phyloP scores from a whole-genome alignment of 805 yeast species.

The Pichia eremophila region DNA sequence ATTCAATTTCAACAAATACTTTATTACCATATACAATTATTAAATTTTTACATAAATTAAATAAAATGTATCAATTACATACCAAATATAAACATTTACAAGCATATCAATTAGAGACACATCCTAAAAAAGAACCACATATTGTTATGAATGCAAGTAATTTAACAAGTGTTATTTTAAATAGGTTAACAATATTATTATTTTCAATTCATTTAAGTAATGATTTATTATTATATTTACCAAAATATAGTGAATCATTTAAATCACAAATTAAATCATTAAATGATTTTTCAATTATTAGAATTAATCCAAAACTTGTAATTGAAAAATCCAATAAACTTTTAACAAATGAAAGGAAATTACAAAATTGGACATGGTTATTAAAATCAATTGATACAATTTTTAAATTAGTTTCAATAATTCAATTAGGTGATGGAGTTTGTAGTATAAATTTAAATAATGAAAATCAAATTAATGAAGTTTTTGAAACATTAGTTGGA shows the following conservation, averaged over 20 bases:
- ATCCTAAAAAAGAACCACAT: slow-evolving; percentile 5
- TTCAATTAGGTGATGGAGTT: slow-evolving; percentile 33
- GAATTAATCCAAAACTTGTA: slow-evolving; percentile 1
- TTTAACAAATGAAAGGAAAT: not conserved
- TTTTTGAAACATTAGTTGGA: slow-evolving; percentile 16
- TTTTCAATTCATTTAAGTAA: slow-evolving; percentile 25
- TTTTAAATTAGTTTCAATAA: slow-evolving; percentile 24
- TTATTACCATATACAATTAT: slow-evolving; percentile 19
- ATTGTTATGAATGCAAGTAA: slow-evolving; percentile 28
- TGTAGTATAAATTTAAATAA: slow-evolving; percentile 10
- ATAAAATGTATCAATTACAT: slow-evolving; percentile 4
- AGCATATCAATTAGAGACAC: slow-evolving; percentile 4
- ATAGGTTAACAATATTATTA: slow-evolving; percentile 20
- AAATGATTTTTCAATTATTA: slow-evolving; percentile 16
- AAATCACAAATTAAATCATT: slow-evolving; percentile 17
- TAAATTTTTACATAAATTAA: slow-evolving; percentile 9
- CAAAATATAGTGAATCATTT: slow-evolving; percentile 14
- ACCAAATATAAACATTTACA: slow-evolving; percentile 2
- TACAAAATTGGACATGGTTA: slow-evolving; percentile 6
- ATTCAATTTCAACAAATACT: slow-evolving; percentile 20
- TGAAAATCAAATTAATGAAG: slow-evolving; percentile 7
- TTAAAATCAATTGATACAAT: slow-evolving; percentile 15
- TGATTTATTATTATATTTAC: slow-evolving; percentile 29
- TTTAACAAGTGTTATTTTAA: slow-evolving; percentile 26
- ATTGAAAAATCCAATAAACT: slow-evolving; percentile 1